Evolutionary conservation across 768 basidiomycete genomes (phyloP).

Genomic region (Suillus ampliporus): DNA sequence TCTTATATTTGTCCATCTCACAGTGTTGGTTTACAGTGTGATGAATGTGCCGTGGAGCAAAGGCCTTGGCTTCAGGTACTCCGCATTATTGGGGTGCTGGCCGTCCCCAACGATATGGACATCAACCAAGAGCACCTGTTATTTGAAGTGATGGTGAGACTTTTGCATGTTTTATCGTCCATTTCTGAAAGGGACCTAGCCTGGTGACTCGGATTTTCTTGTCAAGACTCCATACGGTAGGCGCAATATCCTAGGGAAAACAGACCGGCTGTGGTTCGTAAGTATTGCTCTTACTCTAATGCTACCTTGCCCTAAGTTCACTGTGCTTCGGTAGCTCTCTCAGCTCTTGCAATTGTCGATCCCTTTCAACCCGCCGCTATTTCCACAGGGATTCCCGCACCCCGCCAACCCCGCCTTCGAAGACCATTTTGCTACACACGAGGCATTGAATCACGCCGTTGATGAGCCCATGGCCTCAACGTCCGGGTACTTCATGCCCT

Average conservation of each 20-base stretch:
- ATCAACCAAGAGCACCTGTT: neutral
- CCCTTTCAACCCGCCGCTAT: neutral
- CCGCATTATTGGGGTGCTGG: neutral
- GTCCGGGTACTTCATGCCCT: neutral
- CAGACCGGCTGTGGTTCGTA: neutral
- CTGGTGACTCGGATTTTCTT: neutral
- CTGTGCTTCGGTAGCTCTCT: neutral
- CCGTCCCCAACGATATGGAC: neutral
- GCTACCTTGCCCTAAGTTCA: neutral
- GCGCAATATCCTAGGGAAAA: neutral
- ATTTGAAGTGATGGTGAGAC: neutral
- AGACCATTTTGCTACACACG: neutral
- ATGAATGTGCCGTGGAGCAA: neutral
- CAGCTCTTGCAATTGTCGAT: neutral
- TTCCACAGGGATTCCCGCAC: neutral
- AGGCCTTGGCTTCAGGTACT: neutral
- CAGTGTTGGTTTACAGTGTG: neutral
- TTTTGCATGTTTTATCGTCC: neutral
- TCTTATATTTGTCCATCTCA: neutral
- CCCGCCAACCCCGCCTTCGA: neutral
- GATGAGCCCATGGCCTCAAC: neutral
- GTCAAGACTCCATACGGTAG: neutral
- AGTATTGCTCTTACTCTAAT: neutral
- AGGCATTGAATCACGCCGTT: neutral
- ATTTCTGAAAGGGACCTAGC: neutral